phyloP scores from a whole-genome alignment of 441 rosid species.

The Adansonia gregorii region DNA sequence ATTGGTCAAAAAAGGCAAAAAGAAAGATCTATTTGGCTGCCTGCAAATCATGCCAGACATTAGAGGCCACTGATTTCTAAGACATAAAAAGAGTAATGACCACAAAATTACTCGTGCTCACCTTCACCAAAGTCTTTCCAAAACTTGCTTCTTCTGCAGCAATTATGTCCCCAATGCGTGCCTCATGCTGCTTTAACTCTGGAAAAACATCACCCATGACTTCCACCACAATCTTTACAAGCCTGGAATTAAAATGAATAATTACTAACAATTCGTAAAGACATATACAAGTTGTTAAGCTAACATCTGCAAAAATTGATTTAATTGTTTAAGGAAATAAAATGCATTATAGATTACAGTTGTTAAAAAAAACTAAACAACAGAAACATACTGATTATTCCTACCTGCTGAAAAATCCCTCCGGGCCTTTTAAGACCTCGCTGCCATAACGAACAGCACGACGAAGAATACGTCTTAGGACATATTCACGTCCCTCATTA shows the following conservation, averaged over 20 bases:
- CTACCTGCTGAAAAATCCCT: conserved; percentile 93
- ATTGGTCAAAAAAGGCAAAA: neutral
- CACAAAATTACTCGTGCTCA: conserved; percentile 32
- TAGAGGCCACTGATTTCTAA: neutral
- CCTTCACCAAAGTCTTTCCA: conserved; percentile 90
- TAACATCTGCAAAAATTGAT: neutral
- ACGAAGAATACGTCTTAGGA: conserved; percentile 92
- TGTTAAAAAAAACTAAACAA: conserved; percentile 8
- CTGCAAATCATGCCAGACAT: neutral
- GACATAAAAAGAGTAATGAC: neutral
- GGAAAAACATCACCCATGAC: conserved; percentile 89
- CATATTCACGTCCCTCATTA: conserved; percentile 96
- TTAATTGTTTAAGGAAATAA: conserved; percentile 4
- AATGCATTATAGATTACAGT: neutral
- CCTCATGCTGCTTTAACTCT: conserved; percentile 81
- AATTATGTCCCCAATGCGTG: conserved; percentile 66
- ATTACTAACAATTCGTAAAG: conserved; percentile 23
- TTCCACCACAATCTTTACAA: conserved; percentile 69
- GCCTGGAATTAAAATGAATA: conserved; percentile 48
- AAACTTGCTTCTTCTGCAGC: conserved; percentile 91
- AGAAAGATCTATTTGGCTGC: neutral
- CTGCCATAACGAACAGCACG: conserved; percentile 95
- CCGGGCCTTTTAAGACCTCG: conserved; percentile 83
- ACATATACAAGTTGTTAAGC: neutral
- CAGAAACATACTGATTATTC: conserved; percentile 23